Percentiles rank a stretch among this genome's conserved stretches.
Conservation (phyloP, 1,284 basidiomycete genomes). For the Xerocomus amazonicus region DNA sequence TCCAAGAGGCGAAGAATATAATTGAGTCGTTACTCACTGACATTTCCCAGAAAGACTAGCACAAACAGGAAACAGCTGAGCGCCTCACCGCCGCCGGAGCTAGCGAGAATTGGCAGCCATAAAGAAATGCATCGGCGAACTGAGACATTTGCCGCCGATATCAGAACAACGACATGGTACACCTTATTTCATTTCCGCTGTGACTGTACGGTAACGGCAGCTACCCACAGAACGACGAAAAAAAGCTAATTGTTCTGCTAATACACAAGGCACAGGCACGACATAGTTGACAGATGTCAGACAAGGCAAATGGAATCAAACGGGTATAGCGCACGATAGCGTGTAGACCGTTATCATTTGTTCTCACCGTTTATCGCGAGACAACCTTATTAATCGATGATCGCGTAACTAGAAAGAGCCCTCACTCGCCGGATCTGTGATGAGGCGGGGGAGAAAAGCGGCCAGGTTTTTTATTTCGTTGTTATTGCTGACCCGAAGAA, state of each 20-base stretch:
- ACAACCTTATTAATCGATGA: conserved; percentile 40
- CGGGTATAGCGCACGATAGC: conserved; percentile 32
- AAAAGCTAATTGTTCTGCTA: conserved; percentile 45
- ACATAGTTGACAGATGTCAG: conserved; percentile 47
- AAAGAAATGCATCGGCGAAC: conserved; percentile 25
- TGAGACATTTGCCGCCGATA: conserved; percentile 38
- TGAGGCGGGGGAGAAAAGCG: conserved; percentile 29
- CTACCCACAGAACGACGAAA: conserved; percentile 40
- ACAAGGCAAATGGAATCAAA: conserved; percentile 51
- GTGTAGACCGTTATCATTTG: conserved; percentile 3
- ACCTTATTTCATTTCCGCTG: conserved; percentile 11
- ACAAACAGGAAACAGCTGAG: conserved; percentile 21
- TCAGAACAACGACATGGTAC: conserved; percentile 41
- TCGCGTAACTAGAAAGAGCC: conserved; percentile 40
- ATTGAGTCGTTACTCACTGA: conserved; percentile 24
- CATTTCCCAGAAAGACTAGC: conserved; percentile 19
- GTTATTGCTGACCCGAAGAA: conserved; percentile 9
- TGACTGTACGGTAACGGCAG: conserved; percentile 9
- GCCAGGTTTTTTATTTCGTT: conserved; percentile 6
- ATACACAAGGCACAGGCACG: conserved; percentile 40
- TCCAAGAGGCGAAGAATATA: conserved; percentile 21
- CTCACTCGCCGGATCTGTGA: conserved; percentile 41
- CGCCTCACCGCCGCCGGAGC: conserved; percentile 22
- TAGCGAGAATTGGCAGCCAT: conserved; percentile 24
- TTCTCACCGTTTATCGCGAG: conserved; percentile 35